These are phyloP conservation scores for Carex scoparia DNA, from an alignment of 176 grass and related monocot genomes.

Conservation along the genomic window DNA sequence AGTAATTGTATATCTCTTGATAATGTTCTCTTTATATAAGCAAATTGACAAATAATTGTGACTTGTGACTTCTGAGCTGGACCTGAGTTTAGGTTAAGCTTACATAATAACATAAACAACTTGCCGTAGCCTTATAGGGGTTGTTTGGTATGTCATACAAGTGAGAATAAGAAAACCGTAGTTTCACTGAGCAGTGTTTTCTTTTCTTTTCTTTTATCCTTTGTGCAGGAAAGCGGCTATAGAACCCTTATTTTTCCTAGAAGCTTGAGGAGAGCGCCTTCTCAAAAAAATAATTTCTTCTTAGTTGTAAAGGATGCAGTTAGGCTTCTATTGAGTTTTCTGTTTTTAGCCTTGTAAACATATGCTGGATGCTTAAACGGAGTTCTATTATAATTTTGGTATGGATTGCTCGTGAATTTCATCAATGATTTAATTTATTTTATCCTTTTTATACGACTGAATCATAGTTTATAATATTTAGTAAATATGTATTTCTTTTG, in stretches of 20 bases:
- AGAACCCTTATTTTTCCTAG: background rate
- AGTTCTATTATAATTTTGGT: background rate
- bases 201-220: background rate
- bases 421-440: background rate
- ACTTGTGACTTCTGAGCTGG: background rate
- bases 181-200: background rate
- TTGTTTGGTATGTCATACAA: background rate
- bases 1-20: background rate
- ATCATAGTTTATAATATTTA: background rate
- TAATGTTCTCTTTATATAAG: background rate
- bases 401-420: background rate
- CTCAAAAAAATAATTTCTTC: background rate
- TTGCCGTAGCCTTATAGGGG: background rate
- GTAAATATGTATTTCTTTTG: background rate
- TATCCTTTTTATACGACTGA: background rate
- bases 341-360: constrained; percentile 8
- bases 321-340: background rate
- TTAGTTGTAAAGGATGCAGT: constrained; percentile 2
- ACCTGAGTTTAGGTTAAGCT: background rate
- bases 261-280: background rate
- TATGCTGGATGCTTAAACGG: background rate
- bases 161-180: background rate
- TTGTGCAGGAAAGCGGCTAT: background rate
- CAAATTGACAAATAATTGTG: background rate
- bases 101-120: background rate